Conservation (phyloP, 768 basidiomycete genomes). For the Lactifluus volemus region DNA sequence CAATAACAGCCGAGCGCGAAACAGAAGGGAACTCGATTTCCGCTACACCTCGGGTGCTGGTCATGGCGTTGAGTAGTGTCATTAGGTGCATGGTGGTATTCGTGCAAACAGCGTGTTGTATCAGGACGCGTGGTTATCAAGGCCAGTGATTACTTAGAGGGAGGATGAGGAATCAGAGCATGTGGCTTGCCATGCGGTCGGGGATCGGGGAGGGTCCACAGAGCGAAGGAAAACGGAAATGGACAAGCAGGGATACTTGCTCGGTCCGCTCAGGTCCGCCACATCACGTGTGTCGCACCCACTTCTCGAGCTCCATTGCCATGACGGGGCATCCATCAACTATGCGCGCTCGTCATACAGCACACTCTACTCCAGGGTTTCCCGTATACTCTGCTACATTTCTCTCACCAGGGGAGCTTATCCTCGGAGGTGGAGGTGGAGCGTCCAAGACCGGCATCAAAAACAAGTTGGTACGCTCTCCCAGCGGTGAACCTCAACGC, state of each 20-base stretch:
- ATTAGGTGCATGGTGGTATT: background rate
- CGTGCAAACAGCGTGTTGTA: background rate
- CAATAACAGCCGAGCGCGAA: constrained; percentile 51
- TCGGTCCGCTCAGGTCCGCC: background rate
- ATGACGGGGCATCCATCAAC: background rate
- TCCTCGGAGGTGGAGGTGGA: constrained; percentile 89
- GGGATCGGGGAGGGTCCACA: no score
- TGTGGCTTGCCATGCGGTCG: background rate
- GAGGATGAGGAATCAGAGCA: background rate
- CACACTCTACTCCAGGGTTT: constrained; percentile 71
- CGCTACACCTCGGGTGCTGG: constrained; percentile 8
- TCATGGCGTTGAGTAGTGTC: background rate
- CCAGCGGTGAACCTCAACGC: background rate
- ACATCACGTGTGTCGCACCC: background rate
- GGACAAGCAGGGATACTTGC: background rate
- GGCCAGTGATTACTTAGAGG: background rate
- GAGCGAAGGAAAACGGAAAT: no score
- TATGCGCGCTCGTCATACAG: constrained; percentile 76
- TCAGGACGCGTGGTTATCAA: background rate
- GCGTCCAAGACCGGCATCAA: constrained; percentile 81
- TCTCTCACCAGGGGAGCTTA: constrained; percentile 55
- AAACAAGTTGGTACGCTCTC: constrained; percentile 74
- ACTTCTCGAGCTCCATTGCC: background rate
- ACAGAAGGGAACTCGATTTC: constrained; percentile 44
- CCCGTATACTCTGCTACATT: constrained; percentile 88